A percentile compares a stretch with the other conserved stretches of the same genome.
phyloP scores from a whole-genome alignment of 768 basidiomycete genomes.

The Tylopilus plumbeoviolaceoides region DNA sequence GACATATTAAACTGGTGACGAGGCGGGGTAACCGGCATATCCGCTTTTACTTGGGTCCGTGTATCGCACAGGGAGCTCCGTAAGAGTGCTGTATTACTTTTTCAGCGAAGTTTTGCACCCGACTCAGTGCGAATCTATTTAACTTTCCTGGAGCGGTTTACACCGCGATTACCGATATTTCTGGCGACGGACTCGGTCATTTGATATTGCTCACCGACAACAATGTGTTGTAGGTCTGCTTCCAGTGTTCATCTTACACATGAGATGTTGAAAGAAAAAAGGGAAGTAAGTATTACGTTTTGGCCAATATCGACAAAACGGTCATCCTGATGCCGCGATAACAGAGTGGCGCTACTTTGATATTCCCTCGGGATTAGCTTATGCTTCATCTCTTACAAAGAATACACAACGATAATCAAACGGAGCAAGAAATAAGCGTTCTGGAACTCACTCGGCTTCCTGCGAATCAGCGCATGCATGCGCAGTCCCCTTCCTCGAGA shows the following conservation, averaged over 20 bases:
- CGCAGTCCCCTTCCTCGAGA: constrained; percentile 15
- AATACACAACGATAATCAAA: not conserved
- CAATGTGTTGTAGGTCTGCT: not conserved
- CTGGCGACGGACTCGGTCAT: too few relatives aligned
- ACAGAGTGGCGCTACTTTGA: not conserved
- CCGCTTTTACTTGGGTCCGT: too few relatives aligned
- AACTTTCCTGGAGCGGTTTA: too few relatives aligned
- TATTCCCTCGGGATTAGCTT: too few relatives aligned
- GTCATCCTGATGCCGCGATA: not conserved
- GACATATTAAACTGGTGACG: too few relatives aligned
- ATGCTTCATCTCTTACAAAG: not conserved
- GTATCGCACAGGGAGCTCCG: too few relatives aligned
- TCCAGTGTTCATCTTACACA: not conserved
- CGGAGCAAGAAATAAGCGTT: not conserved
- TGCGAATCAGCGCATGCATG: constrained; percentile 6
- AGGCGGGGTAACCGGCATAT: too few relatives aligned
- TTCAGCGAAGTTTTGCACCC: too few relatives aligned
- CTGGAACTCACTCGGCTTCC: not conserved
- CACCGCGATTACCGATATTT: too few relatives aligned
- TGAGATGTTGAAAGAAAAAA: not conserved
- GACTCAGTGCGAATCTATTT: too few relatives aligned
- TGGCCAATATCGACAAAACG: not conserved
- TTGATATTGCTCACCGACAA: not conserved
- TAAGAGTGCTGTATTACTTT: too few relatives aligned
- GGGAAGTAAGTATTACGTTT: too few relatives aligned